These are phyloP conservation scores for Rosellinia necatrix DNA, from an alignment of 2,329 filamentous ascomycete species.

Conservation along the genomic window DNA sequence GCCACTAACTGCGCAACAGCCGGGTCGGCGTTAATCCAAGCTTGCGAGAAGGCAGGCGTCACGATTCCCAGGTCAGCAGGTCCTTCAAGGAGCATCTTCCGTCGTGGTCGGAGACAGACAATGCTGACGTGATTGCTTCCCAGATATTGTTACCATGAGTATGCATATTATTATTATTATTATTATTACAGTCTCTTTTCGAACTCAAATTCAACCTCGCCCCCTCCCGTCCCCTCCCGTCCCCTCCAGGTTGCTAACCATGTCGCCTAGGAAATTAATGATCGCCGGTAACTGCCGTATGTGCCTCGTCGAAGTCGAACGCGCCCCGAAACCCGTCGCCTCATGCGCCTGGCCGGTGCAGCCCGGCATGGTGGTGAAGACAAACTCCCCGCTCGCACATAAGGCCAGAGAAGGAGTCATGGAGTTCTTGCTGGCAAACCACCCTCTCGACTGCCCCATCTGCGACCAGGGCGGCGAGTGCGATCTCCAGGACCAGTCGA, in stretches of 20 bases:
- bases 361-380: slow-evolving; percentile 99
- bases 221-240: slow-evolving; percentile 23
- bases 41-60: slow-evolving; percentile 95
- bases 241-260: slow-evolving; percentile 45
- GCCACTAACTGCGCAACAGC: slow-evolving; percentile 62
- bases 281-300: slow-evolving; percentile 99
- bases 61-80: slow-evolving; percentile 77
- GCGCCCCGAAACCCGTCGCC: slow-evolving; percentile 93
- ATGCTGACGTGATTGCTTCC: slow-evolving; percentile 27
- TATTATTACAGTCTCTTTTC: no score
- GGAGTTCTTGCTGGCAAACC: slow-evolving; percentile 97
- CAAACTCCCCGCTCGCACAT: slow-evolving; percentile 92
- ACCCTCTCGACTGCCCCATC: slow-evolving; percentile 94
- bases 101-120: slow-evolving; percentile 66
- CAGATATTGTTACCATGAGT: slow-evolving; percentile 95
- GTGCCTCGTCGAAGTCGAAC: slow-evolving; percentile 98
- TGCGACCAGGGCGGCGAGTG: slow-evolving; percentile 99
- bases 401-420: slow-evolving; percentile 98
- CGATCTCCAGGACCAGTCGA: slow-evolving; percentile 98
- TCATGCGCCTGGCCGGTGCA: slow-evolving; percentile 99
- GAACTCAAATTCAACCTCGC: no score
- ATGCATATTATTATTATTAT: no score
- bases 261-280: slow-evolving; percentile 78
- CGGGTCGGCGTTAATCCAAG: slow-evolving; percentile 96
- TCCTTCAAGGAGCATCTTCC: no score